Conservation (phyloP, 805 yeast genomes). For the Wickerhamiella australiensis region DNA sequence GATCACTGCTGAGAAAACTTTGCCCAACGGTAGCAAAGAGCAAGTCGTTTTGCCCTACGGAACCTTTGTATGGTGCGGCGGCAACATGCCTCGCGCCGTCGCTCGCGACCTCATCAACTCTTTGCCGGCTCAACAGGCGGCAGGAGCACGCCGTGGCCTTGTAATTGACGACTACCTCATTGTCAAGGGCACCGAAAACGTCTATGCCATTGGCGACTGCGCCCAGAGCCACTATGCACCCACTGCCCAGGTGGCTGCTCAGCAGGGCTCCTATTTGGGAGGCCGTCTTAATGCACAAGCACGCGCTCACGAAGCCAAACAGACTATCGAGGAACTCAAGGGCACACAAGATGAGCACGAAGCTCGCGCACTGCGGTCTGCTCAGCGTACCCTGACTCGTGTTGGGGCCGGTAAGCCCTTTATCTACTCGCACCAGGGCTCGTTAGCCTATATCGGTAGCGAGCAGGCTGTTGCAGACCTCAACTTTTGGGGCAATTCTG, state of each 20-base stretch:
- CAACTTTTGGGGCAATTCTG: constrained; percentile 51
- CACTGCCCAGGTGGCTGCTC: constrained; percentile 95
- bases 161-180: constrained; percentile 71
- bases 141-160: constrained; percentile 81
- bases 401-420: constrained; percentile 38
- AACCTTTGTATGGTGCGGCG: constrained; percentile 93
- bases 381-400: constrained; percentile 26
- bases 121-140: constrained; percentile 53
- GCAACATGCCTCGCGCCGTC: constrained; percentile 79
- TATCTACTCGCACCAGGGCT: constrained; percentile 78
- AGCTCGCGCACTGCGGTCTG: constrained; percentile 21
- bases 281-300: constrained; percentile 48
- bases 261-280: constrained; percentile 78
- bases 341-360: constrained; percentile 21
- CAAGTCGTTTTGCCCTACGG: constrained; percentile 71
- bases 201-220: constrained; percentile 91
- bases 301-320: constrained; percentile 26
- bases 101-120: constrained; percentile 52
- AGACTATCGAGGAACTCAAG: constrained; percentile 32
- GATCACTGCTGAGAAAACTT: constrained; percentile 58
- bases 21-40: constrained; percentile 53
- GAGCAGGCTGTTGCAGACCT: constrained; percentile 92
- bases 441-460: constrained; percentile 82
- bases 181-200: constrained; percentile 69
- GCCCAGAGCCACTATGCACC: constrained; percentile 83